Base-by-base conservation (phyloP, 495 filamentous ascomycete genomes). In the Penicillium coffeae region DNA sequence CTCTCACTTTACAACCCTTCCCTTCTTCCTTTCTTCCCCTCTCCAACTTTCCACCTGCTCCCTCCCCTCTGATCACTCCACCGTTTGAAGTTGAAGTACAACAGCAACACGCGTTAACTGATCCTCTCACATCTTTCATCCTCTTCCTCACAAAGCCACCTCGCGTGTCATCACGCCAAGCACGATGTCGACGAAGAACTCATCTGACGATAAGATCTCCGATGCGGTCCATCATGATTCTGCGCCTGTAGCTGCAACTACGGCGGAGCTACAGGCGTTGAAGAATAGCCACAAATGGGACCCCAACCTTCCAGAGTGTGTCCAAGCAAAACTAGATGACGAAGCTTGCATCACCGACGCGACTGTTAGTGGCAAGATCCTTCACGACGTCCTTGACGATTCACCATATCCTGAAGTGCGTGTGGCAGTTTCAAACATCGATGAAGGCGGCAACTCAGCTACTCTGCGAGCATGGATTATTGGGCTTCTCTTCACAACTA, bases 391-490 rank as follows among this genome's bases (percentile, higher is more conserved):
- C 16, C 63, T 82, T 45, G 82, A 88, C 35, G 77, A 88, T 56
- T 87, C 83, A 16, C 83, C 83, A 14, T 88, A 88, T 50, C 81
- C 83, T 34, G 82, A 88, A 61, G 87, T 66, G 0, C 69, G 62
- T 21, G 59, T 67, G 15, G 64, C 69, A 10, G 73, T 69, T 3
- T 35, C 54, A 27, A 68, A 83, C 63, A 73, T 76, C 52, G 84
- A 88, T 58, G 83, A 88, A 50, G 78, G 82, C 38, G 73, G 84
- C 40, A 76, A 80, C 21, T 73, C 71, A 45, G 87, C 86, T 57
- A 89, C 85, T 20, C 74, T 89, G 38, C 81, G 85, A 16, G 85
- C 85, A 19, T 89, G 85, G 85, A 62, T 76, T 5, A 80, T 89
- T 51, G 85, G 85, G n/a, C 48, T 88, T 56, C 21, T 87, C 3